These are phyloP conservation scores for Syzygium grande DNA, from an alignment of 345 rosid species.

Conservation along the genomic window DNA sequence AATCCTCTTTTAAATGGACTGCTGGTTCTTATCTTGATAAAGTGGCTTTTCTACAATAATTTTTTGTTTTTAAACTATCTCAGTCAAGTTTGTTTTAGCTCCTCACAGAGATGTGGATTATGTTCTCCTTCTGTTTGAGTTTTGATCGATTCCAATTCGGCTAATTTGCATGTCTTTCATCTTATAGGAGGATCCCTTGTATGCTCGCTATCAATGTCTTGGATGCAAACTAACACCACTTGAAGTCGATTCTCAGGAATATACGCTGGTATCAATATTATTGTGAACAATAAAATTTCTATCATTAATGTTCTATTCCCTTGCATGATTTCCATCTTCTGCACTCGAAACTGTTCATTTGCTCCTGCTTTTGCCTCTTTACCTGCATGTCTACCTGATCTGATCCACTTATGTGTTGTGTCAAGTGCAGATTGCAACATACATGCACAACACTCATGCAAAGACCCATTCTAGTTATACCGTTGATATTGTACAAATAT, in stretches of 20 bases:
- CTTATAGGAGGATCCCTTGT: constrained; percentile 72
- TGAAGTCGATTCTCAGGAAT: constrained; percentile 57
- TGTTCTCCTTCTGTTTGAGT: background rate
- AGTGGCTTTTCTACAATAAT: background rate
- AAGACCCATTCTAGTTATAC: constrained; percentile 70
- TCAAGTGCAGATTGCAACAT: constrained; percentile 45
- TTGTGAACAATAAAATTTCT: background rate
- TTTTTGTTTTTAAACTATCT: background rate
- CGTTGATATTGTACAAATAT: constrained; percentile 63
- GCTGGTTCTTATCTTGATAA: background rate
- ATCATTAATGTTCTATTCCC: background rate
- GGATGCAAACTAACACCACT: constrained; percentile 62
- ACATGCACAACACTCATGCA: constrained; percentile 79
- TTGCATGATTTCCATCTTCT: background rate
- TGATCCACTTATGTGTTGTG: background rate
- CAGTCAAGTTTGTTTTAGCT: background rate
- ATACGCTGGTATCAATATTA: constrained; percentile 36
- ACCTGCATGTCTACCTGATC: background rate
- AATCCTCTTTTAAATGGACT: background rate
- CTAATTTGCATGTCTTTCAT: constrained; percentile 7
- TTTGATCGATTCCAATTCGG: background rate
- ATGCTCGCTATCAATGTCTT: constrained; percentile 52
- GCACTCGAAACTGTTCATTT: background rate
- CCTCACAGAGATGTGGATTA: background rate
- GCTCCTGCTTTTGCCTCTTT: background rate